These are phyloP conservation scores for Cyclotella sp. DNA, from an alignment of 108 stramenopile species.

Conservation along the genomic window DNA sequence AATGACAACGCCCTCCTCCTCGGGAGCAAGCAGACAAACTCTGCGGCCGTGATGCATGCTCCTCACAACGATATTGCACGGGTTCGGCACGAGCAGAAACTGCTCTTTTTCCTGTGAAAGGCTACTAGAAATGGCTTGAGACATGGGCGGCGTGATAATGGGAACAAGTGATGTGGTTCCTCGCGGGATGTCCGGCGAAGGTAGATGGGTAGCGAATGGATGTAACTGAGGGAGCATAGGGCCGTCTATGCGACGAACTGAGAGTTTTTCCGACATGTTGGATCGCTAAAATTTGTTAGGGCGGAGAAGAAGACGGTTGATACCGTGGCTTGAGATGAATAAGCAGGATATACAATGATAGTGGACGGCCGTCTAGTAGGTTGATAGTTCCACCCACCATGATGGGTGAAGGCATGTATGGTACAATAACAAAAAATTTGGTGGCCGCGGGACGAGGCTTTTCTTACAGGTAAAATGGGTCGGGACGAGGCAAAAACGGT, in stretches of 20 bases:
- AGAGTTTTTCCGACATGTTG: constrained; percentile 12
- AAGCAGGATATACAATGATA: too few relatives aligned
- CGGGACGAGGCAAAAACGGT: too few relatives aligned
- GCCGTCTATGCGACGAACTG: constrained; percentile 14
- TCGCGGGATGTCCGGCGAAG: background rate
- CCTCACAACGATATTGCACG: constrained; percentile 35
- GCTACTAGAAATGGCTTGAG: background rate
- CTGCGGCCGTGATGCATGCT: constrained; percentile 38
- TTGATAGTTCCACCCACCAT: too few relatives aligned
- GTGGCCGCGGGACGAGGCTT: too few relatives aligned
- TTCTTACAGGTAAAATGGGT: too few relatives aligned
- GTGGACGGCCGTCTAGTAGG: too few relatives aligned
- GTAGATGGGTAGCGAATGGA: constrained; percentile 6
- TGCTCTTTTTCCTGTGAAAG: constrained; percentile 5
- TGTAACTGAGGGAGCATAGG: constrained; percentile 39
- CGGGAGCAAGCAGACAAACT: constrained; percentile 29
- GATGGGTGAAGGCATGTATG: too few relatives aligned
- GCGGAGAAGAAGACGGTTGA: too few relatives aligned
- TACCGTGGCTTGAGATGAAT: too few relatives aligned
- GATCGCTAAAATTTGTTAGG: background rate
- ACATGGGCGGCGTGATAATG: constrained; percentile 31
- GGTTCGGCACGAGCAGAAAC: constrained; percentile 38
- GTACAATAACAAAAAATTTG: too few relatives aligned
- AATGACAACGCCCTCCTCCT: constrained; percentile 14
- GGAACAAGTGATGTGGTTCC: constrained; percentile 43